Evolutionary conservation across 1,284 basidiomycete genomes (phyloP), one percentile per base, ranked within the genome.

Genomic region (Amylostereum chailletii): DNA sequence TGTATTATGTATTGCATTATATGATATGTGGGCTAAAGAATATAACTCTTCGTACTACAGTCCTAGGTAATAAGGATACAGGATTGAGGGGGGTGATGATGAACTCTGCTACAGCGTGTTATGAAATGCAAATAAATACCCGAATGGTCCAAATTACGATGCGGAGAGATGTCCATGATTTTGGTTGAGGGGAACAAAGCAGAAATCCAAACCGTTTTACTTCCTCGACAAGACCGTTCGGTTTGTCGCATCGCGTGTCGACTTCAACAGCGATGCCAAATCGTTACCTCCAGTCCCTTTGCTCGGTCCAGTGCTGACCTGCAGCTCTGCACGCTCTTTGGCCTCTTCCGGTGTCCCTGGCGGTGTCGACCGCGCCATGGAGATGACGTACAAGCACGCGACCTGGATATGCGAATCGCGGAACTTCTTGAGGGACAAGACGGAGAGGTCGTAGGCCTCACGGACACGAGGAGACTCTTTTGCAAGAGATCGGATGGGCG

Each of bases 321-420:
- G 55, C 31, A 63, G 64, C 53, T 81, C 74, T 50, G 83, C 63
- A 44, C 67, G 72, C 50, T 76, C 72, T 65, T 77, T 72, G 69
- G 72, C 76, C 41, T 71, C 71, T 53, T 72, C 72, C 52, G 77
- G 66, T n/a, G 77, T 76, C 51, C 79, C 65, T 54, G 72, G 70
- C 61, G 83, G 71, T 53, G 65, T 68, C 3, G 81, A 74, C 54
- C 75, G 75, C 11, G 83, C 76, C 82, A 84, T 83, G 2, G 76
- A 81, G 36, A 94, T 82, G 57, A 94, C 74, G 66, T 95, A 96
- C 46, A 92, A 71, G 58, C 83, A 86, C 29, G 90, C 94, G 43
- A 96, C 79, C 51, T 86, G 81, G 74, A 97, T 91, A 65, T 97
- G 95, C 53, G 79, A 75, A 61, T 94, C 89, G 49, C 94, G 75